Evolutionary conservation across 163 green algal species (phyloP).

Genomic region (Coccomyxa subellipsoidea): DNA sequence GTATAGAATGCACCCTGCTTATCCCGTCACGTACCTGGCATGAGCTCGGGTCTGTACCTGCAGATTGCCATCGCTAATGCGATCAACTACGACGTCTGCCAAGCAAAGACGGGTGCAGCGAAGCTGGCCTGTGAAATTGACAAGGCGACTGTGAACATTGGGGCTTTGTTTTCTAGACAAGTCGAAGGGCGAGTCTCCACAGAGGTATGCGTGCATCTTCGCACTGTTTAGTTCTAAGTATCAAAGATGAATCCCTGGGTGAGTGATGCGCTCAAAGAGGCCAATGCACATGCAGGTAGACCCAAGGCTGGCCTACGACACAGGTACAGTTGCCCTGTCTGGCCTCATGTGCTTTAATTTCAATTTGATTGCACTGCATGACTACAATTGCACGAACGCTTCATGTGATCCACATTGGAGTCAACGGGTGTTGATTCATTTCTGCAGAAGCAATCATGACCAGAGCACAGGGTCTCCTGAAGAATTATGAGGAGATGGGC

Average conservation of each 20-base stretch:
- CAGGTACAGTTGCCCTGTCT: conserved; percentile 30
- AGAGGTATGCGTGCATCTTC: conserved; percentile 30
- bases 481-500: conserved; percentile 48
- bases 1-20: no score
- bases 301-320: conserved; percentile 43
- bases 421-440: neutral
- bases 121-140: conserved; percentile 41
- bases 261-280: neutral
- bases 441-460: conserved; percentile 42
- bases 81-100: conserved; percentile 8
- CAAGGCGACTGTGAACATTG: conserved; percentile 62
- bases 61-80: conserved; percentile 57
- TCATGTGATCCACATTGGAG: no score
- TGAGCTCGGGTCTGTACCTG: neutral
- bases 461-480: conserved; percentile 32
- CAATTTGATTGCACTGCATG: no score
- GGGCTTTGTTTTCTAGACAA: conserved; percentile 43
- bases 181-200: conserved; percentile 59
- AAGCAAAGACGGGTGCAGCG: conserved; percentile 8
- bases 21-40: no score
- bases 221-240: no score
- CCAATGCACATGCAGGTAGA: conserved; percentile 36
- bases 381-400: no score
- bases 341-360: no score
- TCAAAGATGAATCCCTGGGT: no score